Percentiles rank a stretch among this genome's conserved stretches.
Conservation (phyloP, 805 yeast species). For the Candida nitratophila region DNA sequence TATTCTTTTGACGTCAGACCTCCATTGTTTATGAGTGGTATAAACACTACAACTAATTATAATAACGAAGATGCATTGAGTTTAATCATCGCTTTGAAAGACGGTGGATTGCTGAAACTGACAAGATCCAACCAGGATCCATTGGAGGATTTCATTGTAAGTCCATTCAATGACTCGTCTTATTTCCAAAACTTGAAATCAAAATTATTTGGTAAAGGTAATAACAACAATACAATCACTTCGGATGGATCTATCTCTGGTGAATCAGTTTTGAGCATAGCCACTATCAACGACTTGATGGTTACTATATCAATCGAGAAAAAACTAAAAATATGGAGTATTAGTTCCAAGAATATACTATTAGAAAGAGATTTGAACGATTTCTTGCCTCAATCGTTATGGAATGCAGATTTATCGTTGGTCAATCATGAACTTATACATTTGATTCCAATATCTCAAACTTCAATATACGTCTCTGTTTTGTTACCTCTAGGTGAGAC, state of each 20-base stretch:
- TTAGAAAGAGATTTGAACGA: constrained; percentile 16
- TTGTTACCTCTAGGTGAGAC: constrained; percentile 20
- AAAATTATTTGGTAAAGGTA: constrained; percentile 14
- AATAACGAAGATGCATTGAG: constrained; percentile 34
- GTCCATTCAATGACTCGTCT: constrained; percentile 47
- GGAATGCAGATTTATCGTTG: constrained; percentile 3
- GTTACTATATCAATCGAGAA: constrained; percentile 48
- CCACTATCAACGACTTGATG: constrained; percentile 8
- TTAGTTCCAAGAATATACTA: constrained; percentile 25
- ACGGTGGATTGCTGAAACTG: constrained; percentile 71
- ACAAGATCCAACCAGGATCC: constrained; percentile 17
- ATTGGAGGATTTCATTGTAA: constrained; percentile 13
- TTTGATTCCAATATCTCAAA: neutral
- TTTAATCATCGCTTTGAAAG: constrained; percentile 55
- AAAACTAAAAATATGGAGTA: constrained; percentile 53
- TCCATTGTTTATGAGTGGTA: constrained; percentile 40
- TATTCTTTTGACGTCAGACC: constrained; percentile 52
- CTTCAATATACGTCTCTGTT: constrained; percentile 11
- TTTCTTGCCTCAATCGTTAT: constrained; percentile 11
- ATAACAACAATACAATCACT: constrained; percentile 1
- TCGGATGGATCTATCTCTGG: constrained; percentile 6
- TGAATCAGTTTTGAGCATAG: constrained; percentile 14
- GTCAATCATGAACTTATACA: constrained; percentile 7
- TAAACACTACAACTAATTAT: neutral
- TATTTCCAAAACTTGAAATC: constrained; percentile 29